Percentiles rank a stretch among this genome's conserved stretches.
phyloP scores from a whole-genome alignment of 129 eudicot species.

The Escallonia herrerae region DNA sequence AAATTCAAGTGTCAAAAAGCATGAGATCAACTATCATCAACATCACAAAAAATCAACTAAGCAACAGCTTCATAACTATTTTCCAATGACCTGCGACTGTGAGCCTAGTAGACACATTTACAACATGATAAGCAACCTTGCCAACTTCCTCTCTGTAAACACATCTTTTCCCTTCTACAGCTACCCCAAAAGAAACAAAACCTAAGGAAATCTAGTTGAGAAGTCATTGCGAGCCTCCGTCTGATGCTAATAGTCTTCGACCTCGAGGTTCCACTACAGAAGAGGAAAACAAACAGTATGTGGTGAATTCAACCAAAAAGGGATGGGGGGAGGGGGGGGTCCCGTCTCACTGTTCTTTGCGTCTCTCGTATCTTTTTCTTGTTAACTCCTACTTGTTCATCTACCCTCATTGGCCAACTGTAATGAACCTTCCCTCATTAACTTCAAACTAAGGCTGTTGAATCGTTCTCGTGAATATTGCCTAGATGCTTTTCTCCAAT shows the following conservation, averaged over 20 bases:
- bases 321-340: neutral
- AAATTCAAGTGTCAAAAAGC: too few relatives aligned
- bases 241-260: neutral
- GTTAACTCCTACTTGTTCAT: neutral
- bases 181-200: neutral
- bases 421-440: conserved; percentile 59
- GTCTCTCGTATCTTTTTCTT: neutral
- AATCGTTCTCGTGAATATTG: conserved; percentile 73
- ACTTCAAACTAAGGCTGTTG: conserved; percentile 57
- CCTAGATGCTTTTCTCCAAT: conserved; percentile 83
- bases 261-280: neutral
- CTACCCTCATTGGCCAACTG: conserved; percentile 30
- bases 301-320: neutral
- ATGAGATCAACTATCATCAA: too few relatives aligned
- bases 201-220: neutral
- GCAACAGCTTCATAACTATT: too few relatives aligned
- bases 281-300: neutral
- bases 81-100: too few relatives aligned
- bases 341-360: neutral
- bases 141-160: too few relatives aligned
- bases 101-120: too few relatives aligned
- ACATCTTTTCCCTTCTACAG: neutral
- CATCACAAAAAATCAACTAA: too few relatives aligned
- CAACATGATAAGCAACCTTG: too few relatives aligned
- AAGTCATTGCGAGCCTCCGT: neutral